Conservation (phyloP, 2,329 filamentous ascomycete species). For the Fusarium armeniacum region DNA sequence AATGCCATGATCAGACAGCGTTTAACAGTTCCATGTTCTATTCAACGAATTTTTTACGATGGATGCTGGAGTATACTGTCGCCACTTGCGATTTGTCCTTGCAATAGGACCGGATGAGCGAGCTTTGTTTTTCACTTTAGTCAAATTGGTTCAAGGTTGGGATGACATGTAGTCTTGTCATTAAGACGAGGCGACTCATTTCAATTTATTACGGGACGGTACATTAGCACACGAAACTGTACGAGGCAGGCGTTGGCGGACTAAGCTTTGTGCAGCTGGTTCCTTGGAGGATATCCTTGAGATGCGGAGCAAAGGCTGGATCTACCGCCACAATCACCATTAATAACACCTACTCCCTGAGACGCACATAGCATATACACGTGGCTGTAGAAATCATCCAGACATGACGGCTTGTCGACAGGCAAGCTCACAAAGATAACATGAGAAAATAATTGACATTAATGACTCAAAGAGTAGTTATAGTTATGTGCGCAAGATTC, state of each 20-base stretch:
- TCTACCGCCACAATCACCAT: slow-evolving; percentile 45
- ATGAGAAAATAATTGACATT: slow-evolving; percentile 41
- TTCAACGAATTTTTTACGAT: slow-evolving; percentile 17
- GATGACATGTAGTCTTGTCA: slow-evolving; percentile 21
- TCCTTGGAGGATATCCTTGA: slow-evolving; percentile 29
- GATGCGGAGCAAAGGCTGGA: slow-evolving; percentile 39
- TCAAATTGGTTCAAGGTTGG: slow-evolving; percentile 34
- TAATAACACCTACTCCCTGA: slow-evolving; percentile 47
- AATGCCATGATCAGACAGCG: slow-evolving; percentile 7
- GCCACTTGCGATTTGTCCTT: slow-evolving; percentile 23
- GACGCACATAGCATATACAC: slow-evolving; percentile 49
- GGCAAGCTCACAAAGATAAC: slow-evolving; percentile 32
- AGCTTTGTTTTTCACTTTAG: slow-evolving; percentile 28
- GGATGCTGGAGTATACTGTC: slow-evolving; percentile 22
- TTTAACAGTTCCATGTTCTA: slow-evolving; percentile 9
- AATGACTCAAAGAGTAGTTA: slow-evolving; percentile 11
- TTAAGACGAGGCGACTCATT: slow-evolving; percentile 32
- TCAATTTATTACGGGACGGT: slow-evolving; percentile 50
- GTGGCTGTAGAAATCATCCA: slow-evolving; percentile 44
- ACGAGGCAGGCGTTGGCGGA: slow-evolving; percentile 49
- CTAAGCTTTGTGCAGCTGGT: slow-evolving; percentile 37
- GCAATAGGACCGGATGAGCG: slow-evolving; percentile 6
- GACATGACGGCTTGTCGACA: slow-evolving; percentile 26
- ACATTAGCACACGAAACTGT: slow-evolving; percentile 49
- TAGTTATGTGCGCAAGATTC: background rate